phyloP scores from a whole-genome alignment of 139 green algal species.

The Marvania coccoides region DNA sequence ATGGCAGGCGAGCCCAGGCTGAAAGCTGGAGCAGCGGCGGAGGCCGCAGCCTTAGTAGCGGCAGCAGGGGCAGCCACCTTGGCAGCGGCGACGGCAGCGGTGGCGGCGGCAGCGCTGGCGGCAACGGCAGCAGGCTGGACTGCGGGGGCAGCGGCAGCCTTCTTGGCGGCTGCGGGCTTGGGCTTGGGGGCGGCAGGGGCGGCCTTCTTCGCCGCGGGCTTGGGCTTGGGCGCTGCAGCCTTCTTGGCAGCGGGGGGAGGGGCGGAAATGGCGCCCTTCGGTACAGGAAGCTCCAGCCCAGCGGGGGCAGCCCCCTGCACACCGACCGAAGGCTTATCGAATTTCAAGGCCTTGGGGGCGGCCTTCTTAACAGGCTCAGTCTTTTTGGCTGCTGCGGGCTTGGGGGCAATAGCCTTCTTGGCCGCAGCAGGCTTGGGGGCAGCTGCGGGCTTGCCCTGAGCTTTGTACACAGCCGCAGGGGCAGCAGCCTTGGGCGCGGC shows the following conservation, averaged over 20 bases:
- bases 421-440: not conserved
- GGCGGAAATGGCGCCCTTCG: not conserved
- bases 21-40: not conserved
- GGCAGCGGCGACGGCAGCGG: not conserved
- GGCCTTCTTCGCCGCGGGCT: not conserved
- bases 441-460: not conserved
- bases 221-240: slow-evolving; percentile 2
- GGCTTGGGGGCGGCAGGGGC: not conserved
- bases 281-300: slow-evolving; percentile 1
- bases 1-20: not conserved
- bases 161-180: slow-evolving; percentile 6
- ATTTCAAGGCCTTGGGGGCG: not conserved
- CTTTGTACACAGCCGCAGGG: slow-evolving; percentile 8
- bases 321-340: not conserved
- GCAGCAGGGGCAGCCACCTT: not conserved
- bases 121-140: not conserved
- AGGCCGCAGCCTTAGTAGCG: not conserved
- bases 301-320: slow-evolving; percentile 2
- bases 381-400: not conserved
- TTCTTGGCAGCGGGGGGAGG: not conserved
- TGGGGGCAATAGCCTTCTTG: slow-evolving; percentile 5
- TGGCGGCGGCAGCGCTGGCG: not conserved
- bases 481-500: slow-evolving; percentile 7
- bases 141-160: not conserved
- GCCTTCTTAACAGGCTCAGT: not conserved